Conservation (phyloP, 805 yeast species). For the Maudiozyma bulderi region DNA sequence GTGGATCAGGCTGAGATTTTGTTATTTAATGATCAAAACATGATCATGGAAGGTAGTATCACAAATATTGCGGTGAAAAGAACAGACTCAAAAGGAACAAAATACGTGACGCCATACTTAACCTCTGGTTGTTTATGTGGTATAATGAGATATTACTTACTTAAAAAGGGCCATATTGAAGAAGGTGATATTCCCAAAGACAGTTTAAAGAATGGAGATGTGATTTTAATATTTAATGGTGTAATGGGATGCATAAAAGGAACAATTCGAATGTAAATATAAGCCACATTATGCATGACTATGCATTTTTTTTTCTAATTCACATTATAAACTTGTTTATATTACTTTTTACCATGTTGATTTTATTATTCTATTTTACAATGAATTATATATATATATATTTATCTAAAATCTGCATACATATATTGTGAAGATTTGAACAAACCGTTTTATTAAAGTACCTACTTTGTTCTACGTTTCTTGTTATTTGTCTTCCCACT, state of each 20-base stretch:
- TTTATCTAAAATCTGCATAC: background rate
- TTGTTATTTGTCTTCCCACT: conserved; percentile 50
- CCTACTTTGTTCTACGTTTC: conserved; percentile 4
- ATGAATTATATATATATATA: background rate
- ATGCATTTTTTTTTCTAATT: too few relatives aligned
- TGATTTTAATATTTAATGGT: conserved; percentile 69
- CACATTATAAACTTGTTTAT: too few relatives aligned
- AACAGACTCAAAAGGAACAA: conserved; percentile 6
- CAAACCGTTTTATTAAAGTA: too few relatives aligned
- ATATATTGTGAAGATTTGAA: background rate
- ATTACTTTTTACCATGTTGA: too few relatives aligned
- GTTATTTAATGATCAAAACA: conserved; percentile 48
- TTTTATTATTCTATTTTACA: background rate
- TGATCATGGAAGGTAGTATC: conserved; percentile 73
- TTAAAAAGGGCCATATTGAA: conserved; percentile 41
- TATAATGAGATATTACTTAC: conserved; percentile 57
- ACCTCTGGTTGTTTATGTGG: conserved; percentile 80
- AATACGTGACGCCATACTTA: conserved; percentile 77
- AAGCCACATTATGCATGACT: too few relatives aligned
- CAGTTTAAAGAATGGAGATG: conserved; percentile 55
- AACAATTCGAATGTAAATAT: conserved; percentile 24
- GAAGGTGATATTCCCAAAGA: conserved; percentile 39
- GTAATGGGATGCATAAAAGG: conserved; percentile 72
- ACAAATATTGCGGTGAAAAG: conserved; percentile 57
- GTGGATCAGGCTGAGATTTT: conserved; percentile 52